Evolutionary conservation across 2,329 filamentous ascomycete genomes (phyloP).

Genomic region (Colletotrichum costaricense): DNA sequence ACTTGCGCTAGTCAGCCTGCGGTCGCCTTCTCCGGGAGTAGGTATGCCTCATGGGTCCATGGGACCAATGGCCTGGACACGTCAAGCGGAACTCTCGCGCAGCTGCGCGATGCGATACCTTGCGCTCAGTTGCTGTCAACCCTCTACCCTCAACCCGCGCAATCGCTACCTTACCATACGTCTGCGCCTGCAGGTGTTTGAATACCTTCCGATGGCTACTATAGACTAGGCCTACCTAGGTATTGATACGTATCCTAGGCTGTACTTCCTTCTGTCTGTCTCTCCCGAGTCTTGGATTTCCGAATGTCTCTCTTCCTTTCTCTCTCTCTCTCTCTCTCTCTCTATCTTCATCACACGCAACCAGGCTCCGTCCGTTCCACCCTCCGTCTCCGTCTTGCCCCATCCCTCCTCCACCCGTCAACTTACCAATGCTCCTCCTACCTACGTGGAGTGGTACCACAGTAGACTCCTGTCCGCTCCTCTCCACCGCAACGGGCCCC

Average conservation of each 20-base stretch:
- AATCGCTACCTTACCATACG: too few species aligned
- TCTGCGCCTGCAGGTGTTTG: too few species aligned
- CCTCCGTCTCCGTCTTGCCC: neutral
- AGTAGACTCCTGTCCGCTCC: neutral
- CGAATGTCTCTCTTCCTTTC: neutral
- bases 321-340: neutral
- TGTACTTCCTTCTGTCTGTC: neutral
- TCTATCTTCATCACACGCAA: neutral
- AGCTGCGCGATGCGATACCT: neutral
- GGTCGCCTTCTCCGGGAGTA: constrained; percentile 3
- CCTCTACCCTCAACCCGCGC: too few species aligned
- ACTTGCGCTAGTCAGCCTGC: constrained; percentile 11
- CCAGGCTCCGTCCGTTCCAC: neutral
- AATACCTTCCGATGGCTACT: too few species aligned
- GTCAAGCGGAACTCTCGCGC: neutral
- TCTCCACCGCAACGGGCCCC: neutral
- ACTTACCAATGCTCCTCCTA: neutral
- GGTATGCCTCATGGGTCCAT: neutral
- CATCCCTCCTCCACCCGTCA: neutral
- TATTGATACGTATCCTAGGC: neutral
- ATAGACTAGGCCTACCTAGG: neutral
- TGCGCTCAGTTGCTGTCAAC: neutral
- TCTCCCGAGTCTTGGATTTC: neutral
- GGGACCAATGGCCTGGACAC: neutral
- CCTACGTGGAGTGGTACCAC: too few species aligned